Evolutionary conservation across 805 yeast species (phyloP).

Genomic region (Peterozyma xylosa): DNA sequence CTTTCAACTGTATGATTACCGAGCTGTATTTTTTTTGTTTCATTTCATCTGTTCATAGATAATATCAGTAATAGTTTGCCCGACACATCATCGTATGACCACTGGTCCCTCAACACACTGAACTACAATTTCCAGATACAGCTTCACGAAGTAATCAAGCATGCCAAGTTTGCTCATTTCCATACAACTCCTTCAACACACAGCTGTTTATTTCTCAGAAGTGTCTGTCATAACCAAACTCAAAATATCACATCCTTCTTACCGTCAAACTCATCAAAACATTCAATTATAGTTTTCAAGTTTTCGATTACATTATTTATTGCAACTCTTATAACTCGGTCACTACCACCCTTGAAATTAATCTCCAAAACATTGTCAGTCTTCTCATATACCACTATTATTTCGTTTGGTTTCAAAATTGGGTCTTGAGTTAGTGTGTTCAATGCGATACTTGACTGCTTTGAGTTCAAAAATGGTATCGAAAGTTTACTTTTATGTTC

Average conservation of each 20-base stretch:
- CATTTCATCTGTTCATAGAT: too few species aligned
- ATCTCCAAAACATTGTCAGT: constrained; percentile 31
- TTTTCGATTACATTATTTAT: constrained; percentile 76
- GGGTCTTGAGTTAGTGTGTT: constrained; percentile 72
- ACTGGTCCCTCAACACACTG: constrained; percentile 47
- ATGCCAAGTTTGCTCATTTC: too few species aligned
- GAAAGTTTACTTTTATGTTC: constrained; percentile 28
- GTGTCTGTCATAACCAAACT: too few species aligned
- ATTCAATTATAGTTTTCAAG: constrained; percentile 69
- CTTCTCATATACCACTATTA: constrained; percentile 37
- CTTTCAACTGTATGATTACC: too few species aligned
- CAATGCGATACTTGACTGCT: constrained; percentile 59
- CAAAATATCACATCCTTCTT: neutral
- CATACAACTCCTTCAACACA: too few species aligned
- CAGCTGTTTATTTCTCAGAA: too few species aligned
- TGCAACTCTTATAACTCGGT: constrained; percentile 75
- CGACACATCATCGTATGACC: constrained; percentile 40
- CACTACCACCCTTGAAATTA: constrained; percentile 54
- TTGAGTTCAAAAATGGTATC: constrained; percentile 54
- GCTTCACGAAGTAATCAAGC: constrained; percentile 74
- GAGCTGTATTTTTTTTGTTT: too few species aligned
- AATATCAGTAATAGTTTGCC: too few species aligned
- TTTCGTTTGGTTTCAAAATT: constrained; percentile 62
- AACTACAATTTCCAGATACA: constrained; percentile 65
- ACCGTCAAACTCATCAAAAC: constrained; percentile 63